Conservation (phyloP, 2,329 filamentous ascomycete genomes). For the Aspergillus niger region DNA sequence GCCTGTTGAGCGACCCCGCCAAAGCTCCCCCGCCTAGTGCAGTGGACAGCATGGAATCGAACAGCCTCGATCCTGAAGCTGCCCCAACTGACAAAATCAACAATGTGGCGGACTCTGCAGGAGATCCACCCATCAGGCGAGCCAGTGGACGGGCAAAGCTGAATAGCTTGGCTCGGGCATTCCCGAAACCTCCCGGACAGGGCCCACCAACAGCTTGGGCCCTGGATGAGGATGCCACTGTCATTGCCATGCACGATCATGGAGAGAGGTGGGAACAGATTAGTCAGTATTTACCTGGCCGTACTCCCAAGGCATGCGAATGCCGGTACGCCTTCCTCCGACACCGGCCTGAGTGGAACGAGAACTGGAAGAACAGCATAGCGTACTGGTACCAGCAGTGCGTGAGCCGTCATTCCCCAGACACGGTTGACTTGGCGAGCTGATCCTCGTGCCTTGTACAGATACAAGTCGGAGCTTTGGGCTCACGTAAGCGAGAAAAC, state of each 20-base stretch:
- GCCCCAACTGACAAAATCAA: not conserved
- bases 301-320: slow-evolving; percentile 1
- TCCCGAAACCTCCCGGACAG: not conserved
- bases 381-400: slow-evolving; percentile 9
- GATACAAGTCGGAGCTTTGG: slow-evolving; percentile 9
- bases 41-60: not conserved
- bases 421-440: not conserved
- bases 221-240: slow-evolving; percentile 4
- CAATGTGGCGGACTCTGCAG: not conserved
- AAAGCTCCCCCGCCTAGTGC: not conserved
- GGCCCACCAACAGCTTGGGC: not conserved
- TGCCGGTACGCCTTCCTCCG: slow-evolving; percentile 10
- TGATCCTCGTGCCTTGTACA: not conserved
- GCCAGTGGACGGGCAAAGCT: not conserved
- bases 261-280: slow-evolving; percentile 3
- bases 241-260: slow-evolving; percentile 1
- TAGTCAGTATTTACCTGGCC: slow-evolving; percentile 6
- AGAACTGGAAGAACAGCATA: slow-evolving; percentile 1
- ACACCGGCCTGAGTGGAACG: slow-evolving; percentile 10
- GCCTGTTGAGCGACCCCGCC: not conserved
- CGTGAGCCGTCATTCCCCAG: not conserved
- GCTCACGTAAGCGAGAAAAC: slow-evolving; percentile 6
- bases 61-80: not conserved
- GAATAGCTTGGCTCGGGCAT: not conserved
- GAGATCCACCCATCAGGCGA: not conserved